Evolutionary conservation across 768 basidiomycete species (phyloP), one percentile per base, ranked within the genome.

Genomic region (Boletus rubroflammeus): DNA sequence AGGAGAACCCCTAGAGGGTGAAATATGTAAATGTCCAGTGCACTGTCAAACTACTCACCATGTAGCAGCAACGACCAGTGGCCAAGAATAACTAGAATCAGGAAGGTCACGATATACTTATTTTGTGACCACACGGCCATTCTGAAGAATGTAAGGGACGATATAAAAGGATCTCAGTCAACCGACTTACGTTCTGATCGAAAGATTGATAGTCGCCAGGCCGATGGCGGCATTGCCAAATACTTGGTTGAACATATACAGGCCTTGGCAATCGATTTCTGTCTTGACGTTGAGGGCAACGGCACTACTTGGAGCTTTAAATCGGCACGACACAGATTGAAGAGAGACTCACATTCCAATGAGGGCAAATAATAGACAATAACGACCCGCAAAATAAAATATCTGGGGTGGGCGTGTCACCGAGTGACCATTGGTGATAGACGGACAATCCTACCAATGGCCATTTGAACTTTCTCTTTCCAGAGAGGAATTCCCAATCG

Each of bases 1-100:
- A 88, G 72, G 26, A 86, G 74, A 35, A 85, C 67, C 31, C 84
- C 84, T 84, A 46, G 21, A 35, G 13, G 35, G 36, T 9, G 29
- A 9, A 39, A 50, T 53, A 48, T 23, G 32, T 47, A 23, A 40
- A 46, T 47, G 46, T 29, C 31, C 26, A 10, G 23, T 36, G 26
- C 15, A 36, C 26, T 31, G 11, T 32, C 6, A 36, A 17, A 14
- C 28, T 25, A 39, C 56, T 26, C 57, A 85, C 86, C 86, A 62
- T 85, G 85, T 29, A 88, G 70, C 28, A 87, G 74, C 39, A 88
- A 74, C 4, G 84, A 84, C 86, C 85, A 88, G 62, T 88, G 86
- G 0, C 78, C 86, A 17, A 87, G 71, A 56, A 86, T 86, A 47
- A 88, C 68, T 3, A 73, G 50, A 21, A 83, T 67, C 2, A 88